These are phyloP conservation scores for Pichia membranifaciens DNA, from an alignment of 805 yeast genomes.

Conservation along the genomic window DNA sequence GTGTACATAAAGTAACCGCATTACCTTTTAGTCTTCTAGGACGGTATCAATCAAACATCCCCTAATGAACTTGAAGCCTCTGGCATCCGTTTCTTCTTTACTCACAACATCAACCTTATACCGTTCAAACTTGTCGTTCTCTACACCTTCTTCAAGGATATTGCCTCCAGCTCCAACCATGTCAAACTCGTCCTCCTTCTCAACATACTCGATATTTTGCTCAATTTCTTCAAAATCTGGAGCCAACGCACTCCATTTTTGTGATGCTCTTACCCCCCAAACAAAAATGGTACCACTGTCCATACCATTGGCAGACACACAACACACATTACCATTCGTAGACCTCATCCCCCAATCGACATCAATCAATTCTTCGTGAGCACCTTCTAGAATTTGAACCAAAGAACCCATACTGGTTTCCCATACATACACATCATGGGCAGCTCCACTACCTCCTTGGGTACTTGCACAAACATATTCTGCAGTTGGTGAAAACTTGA, in stretches of 20 bases:
- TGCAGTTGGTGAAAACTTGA: slow-evolving; percentile 64
- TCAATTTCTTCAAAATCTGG: slow-evolving; percentile 95
- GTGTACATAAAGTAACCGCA: too few relatives aligned
- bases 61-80: slow-evolving; percentile 55
- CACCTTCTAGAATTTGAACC: slow-evolving; percentile 80
- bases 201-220: slow-evolving; percentile 83
- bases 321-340: slow-evolving; percentile 57
- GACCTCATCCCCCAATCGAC: slow-evolving; percentile 57
- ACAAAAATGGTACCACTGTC: slow-evolving; percentile 78
- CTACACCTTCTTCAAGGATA: slow-evolving; percentile 42
- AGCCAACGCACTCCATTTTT: slow-evolving; percentile 93
- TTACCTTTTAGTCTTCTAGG: slow-evolving; percentile 7
- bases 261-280: slow-evolving; percentile 81
- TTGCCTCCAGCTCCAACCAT: slow-evolving; percentile 54
- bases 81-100: slow-evolving; percentile 59
- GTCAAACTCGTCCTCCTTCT: slow-evolving; percentile 89
- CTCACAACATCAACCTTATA: slow-evolving; percentile 59
- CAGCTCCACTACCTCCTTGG: slow-evolving; percentile 78
- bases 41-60: slow-evolving; percentile 50
- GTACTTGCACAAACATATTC: slow-evolving; percentile 90
- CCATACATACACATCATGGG: slow-evolving; percentile 90
- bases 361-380: slow-evolving; percentile 79
- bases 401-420: slow-evolving; percentile 85
- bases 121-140: slow-evolving; percentile 59
- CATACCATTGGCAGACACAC: slow-evolving; percentile 75